Conservation (phyloP, 345 rosid species). For the Diplotaxis tenuifolia region DNA sequence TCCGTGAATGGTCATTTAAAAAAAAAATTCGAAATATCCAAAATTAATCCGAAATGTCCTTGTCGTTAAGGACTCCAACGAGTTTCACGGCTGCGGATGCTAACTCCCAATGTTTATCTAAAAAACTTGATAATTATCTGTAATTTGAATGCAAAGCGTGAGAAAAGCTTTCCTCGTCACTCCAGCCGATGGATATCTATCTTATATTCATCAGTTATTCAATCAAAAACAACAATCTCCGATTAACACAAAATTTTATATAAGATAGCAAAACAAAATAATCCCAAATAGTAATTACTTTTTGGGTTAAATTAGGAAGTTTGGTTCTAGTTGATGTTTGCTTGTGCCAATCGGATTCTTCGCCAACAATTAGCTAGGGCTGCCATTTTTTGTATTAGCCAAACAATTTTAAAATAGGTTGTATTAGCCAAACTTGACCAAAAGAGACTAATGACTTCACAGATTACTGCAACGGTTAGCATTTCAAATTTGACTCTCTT, state of each 20-base stretch:
- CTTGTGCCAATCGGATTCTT: not conserved
- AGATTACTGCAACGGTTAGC: not conserved
- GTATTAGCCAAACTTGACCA: constrained; percentile 15
- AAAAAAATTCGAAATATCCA: no score
- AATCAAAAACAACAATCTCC: no score
- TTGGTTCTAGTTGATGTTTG: not conserved
- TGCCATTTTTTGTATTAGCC: not conserved
- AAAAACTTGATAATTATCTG: not conserved
- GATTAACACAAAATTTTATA: no score
- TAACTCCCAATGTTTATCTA: not conserved
- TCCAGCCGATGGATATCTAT: no score
- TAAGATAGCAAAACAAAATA: no score
- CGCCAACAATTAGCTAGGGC: not conserved
- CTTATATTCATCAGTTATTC: no score
- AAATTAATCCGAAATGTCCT: no score
- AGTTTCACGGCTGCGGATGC: no score
- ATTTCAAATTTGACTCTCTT: not conserved
- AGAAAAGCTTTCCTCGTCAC: no score
- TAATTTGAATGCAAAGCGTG: not conserved
- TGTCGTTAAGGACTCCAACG: no score
- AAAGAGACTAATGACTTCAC: not conserved
- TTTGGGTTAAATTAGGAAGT: not conserved
- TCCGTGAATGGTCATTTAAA: no score
- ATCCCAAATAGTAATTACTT: no score
- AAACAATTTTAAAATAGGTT: not conserved